Evolutionary conservation across 805 yeast species (phyloP), one percentile per base, ranked within the genome.

Genomic region (Cyberlindnera euphorbiiphila): DNA sequence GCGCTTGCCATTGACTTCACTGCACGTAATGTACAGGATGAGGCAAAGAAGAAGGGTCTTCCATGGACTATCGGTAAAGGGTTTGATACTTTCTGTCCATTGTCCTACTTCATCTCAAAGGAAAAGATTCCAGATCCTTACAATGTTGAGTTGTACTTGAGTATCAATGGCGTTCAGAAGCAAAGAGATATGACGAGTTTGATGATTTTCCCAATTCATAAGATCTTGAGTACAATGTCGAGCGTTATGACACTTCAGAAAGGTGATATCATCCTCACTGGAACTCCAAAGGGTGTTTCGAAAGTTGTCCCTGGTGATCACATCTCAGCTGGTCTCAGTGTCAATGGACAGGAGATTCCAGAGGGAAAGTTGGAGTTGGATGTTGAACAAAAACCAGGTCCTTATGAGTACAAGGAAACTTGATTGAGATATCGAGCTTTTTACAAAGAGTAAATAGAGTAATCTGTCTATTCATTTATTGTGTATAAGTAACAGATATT

Each of bases 231-330:
- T 38, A 76, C 82, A 35, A 83, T 89, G 78, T 83, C 95, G 5
- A 63, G 79, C n/a, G 79, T 86, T 51, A 91, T 91, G 91, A 86
- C 97, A 4, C 68, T 93, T 40, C 79, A 89, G 52, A 80, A 85
- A 37, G 96, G 96, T 21, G 98, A 93, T 56, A 71, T 93, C 45
- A 79, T 93, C 41, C 69, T 93, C 35, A 93, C 98, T 1, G 98
- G 98, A 13, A 93, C 98, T 2, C 98, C 98, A 31, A 86, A 88
- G 60, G 98, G 98, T 13, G 98, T 93, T n/a, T 96, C 98, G 8
- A 65, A 72, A 18, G 64, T 89, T 23, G 60, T 60, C 6, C 85
- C 95, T 0, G 98, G 97, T 9, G 98, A 93, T 57, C 55, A 59
- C 18, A 66, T 93, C 19, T 68, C 69, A 31, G 95, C 94, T 6